These are phyloP conservation scores for Sherardia arvensis DNA, from an alignment of 257 asterid species.

Conservation along the genomic window DNA sequence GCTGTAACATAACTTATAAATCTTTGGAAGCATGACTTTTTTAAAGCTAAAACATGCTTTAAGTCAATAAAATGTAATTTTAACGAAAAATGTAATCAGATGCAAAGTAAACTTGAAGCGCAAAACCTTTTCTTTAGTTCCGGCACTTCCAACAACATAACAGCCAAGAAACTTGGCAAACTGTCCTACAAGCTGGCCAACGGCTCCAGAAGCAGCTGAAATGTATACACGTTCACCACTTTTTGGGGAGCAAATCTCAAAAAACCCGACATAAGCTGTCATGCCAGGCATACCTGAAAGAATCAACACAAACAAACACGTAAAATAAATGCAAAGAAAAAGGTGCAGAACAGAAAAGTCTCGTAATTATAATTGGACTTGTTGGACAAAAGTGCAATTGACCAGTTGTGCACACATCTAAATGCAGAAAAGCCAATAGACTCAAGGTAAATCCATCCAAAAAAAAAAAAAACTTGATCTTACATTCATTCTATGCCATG, in stretches of 20 bases:
- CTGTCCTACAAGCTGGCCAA: conserved; percentile 28
- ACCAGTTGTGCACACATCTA: neutral
- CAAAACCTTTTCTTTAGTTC: conserved; percentile 23
- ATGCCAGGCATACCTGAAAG: conserved; percentile 19
- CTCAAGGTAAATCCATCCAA: neutral
- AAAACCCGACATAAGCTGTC: conserved; percentile 29
- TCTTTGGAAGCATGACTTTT: neutral
- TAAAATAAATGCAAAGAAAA: neutral
- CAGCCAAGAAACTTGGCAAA: conserved; percentile 22
- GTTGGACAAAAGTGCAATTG: neutral
- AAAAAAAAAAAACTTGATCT: neutral
- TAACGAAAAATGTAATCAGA: no score
- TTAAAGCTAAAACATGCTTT: neutral
- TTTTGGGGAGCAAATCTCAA: conserved; percentile 27
- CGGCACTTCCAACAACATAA: conserved; percentile 31
- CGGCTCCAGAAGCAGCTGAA: conserved; percentile 31
- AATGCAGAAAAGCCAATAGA: neutral
- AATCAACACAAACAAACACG: neutral
- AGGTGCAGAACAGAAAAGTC: neutral
- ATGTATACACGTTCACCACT: conserved; percentile 22
- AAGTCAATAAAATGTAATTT: neutral
- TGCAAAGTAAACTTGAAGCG: no score
- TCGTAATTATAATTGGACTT: neutral
- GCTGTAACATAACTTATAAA: neutral
- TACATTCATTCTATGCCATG: neutral